A percentile compares a stretch with the other conserved stretches of the same genome.
phyloP scores from a whole-genome alignment of 495 filamentous ascomycete species.

The Aspergillus cristatus region DNA sequence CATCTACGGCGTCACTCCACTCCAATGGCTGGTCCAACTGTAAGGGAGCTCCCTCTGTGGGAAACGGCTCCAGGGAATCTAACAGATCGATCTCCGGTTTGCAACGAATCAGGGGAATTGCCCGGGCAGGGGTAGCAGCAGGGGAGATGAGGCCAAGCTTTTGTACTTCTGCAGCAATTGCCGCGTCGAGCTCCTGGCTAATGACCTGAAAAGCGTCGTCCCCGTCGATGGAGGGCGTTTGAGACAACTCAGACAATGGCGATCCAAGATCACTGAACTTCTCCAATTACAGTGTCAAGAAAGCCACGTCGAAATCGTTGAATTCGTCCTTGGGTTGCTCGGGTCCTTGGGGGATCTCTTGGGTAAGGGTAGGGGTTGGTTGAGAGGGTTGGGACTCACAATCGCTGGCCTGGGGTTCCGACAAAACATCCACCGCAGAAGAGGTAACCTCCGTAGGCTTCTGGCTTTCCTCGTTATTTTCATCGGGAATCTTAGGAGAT shows the following conservation, averaged over 20 bases:
- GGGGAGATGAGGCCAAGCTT: too few relatives aligned
- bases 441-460: neutral
- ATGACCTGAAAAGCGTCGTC: neutral
- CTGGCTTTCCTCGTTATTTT: neutral
- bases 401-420: constrained; percentile 7
- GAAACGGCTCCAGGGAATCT: too few relatives aligned
- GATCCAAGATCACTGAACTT: constrained; percentile 5
- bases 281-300: too few relatives aligned
- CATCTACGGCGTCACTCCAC: too few relatives aligned
- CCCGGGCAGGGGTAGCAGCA: too few relatives aligned
- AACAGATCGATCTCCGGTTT: too few relatives aligned
- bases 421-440: constrained; percentile 1
- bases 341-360: constrained; percentile 1
- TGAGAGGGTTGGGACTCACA: constrained; percentile 3
- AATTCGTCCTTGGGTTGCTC: neutral
- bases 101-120: too few relatives aligned
- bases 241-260: constrained; percentile 4
- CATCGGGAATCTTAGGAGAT: neutral
- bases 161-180: neutral
- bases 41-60: too few relatives aligned
- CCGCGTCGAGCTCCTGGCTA: neutral
- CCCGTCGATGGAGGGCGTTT: constrained; percentile 3
- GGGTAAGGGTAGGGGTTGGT: neutral
- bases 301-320: too few relatives aligned
- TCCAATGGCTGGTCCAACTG: too few relatives aligned